phyloP scores from a whole-genome alignment of 257 asterid species.

The Solanum chiquidenum region DNA sequence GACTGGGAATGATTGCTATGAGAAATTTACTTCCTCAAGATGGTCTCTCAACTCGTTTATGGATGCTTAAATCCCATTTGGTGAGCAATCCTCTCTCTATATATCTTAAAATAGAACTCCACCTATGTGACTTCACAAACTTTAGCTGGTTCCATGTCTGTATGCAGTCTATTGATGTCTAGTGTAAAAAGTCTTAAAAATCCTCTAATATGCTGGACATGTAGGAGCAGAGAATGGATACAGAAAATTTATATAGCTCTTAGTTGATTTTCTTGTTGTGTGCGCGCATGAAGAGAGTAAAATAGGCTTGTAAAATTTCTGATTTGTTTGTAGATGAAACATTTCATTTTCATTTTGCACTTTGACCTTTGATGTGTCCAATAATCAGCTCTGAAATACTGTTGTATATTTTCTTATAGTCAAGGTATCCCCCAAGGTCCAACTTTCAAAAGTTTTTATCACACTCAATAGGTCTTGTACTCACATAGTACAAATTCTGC shows the following conservation, averaged over 20 bases:
- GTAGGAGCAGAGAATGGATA: background rate
- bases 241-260: background rate
- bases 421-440: background rate
- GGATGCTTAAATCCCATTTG: background rate
- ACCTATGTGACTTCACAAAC: background rate
- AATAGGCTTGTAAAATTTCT: background rate
- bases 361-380: background rate
- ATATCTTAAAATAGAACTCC: background rate
- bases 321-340: background rate
- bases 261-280: too few species aligned
- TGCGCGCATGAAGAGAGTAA: background rate
- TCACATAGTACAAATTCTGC: slow-evolving; percentile 10
- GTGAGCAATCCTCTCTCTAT: background rate
- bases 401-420: background rate
- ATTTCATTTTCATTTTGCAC: background rate
- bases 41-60: slow-evolving; percentile 16
- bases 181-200: background rate
- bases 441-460: background rate
- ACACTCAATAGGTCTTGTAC: background rate
- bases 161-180: background rate
- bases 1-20: slow-evolving; percentile 91
- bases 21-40: slow-evolving; percentile 60
- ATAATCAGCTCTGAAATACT: background rate
- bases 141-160: background rate
- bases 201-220: background rate